These are phyloP conservation scores for Ceratocystis variospora DNA, from an alignment of 2,329 filamentous ascomycete genomes.

Conservation along the genomic window DNA sequence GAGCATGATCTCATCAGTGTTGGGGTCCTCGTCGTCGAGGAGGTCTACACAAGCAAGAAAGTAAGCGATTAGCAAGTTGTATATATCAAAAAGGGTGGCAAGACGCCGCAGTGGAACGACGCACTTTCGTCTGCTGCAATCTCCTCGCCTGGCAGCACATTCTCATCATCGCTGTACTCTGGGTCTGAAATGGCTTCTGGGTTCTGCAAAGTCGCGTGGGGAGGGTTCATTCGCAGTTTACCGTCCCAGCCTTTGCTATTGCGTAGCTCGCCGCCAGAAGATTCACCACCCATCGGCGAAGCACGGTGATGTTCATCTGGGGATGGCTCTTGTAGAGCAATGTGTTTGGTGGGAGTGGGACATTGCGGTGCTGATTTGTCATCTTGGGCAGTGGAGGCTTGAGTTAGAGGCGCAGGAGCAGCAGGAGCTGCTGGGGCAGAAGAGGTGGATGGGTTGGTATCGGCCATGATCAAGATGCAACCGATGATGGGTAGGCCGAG, in stretches of 20 bases:
- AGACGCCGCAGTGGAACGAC: constrained; percentile 17
- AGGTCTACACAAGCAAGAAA: constrained; percentile 34
- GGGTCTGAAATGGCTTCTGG: constrained; percentile 72
- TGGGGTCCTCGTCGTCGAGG: constrained; percentile 44
- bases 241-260: constrained; percentile 69
- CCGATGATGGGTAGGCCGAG: too few species aligned
- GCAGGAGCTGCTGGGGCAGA: background rate
- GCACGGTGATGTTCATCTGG: constrained; percentile 13
- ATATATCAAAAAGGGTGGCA: background rate
- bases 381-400: background rate
- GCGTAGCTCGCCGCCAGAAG: constrained; percentile 34
- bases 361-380: background rate
- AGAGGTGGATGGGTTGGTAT: background rate
- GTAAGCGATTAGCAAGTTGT: background rate
- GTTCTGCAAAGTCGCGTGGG: constrained; percentile 48
- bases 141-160: constrained; percentile 55
- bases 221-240: constrained; percentile 53
- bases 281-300: constrained; percentile 23
- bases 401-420: constrained; percentile 9
- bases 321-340: constrained; percentile 36
- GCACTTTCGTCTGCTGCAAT: constrained; percentile 72
- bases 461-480: background rate
- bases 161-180: constrained; percentile 64
- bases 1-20: constrained; percentile 68
- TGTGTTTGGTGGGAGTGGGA: constrained; percentile 25